phyloP scores from a whole-genome alignment of 805 yeast species.

The Metschnikowia aberdeeniae region DNA sequence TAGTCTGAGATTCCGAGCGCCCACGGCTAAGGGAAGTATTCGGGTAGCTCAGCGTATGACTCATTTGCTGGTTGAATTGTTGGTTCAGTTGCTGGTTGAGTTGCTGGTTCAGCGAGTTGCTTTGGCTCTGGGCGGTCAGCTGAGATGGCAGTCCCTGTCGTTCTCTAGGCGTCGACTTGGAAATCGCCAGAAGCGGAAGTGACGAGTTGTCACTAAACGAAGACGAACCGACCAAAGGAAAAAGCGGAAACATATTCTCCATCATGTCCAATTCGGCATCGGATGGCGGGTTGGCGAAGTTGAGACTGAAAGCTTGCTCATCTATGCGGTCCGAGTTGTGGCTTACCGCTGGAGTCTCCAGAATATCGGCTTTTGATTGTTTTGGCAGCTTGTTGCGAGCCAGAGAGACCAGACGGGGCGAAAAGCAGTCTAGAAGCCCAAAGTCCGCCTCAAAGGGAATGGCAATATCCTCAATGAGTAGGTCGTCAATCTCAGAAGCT shows the following conservation, averaged over 20 bases:
- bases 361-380: neutral
- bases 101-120: neutral
- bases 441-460: slow-evolving; percentile 30
- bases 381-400: neutral
- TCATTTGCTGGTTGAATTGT: neutral
- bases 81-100: neutral
- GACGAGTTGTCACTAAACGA: slow-evolving; percentile 35
- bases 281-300: slow-evolving; percentile 16
- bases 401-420: slow-evolving; percentile 8
- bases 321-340: neutral
- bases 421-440: slow-evolving; percentile 40
- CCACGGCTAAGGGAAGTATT: neutral
- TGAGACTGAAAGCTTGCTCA: slow-evolving; percentile 2
- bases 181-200: slow-evolving; percentile 33
- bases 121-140: neutral
- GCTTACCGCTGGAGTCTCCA: neutral
- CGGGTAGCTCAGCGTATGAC: no score
- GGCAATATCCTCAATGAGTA: slow-evolving; percentile 26
- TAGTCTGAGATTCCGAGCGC: slow-evolving; percentile 3
- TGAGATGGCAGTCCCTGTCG: neutral
- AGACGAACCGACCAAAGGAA: slow-evolving; percentile 38
- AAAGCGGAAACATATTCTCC: slow-evolving; percentile 39
- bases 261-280: slow-evolving; percentile 25
- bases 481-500: neutral
- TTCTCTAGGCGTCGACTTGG: slow-evolving; percentile 9